Evolutionary conservation across 2,329 filamentous ascomycete species (phyloP), one percentile per base, ranked within the genome.

Genomic region (Graphiopsis chlorocephala): DNA sequence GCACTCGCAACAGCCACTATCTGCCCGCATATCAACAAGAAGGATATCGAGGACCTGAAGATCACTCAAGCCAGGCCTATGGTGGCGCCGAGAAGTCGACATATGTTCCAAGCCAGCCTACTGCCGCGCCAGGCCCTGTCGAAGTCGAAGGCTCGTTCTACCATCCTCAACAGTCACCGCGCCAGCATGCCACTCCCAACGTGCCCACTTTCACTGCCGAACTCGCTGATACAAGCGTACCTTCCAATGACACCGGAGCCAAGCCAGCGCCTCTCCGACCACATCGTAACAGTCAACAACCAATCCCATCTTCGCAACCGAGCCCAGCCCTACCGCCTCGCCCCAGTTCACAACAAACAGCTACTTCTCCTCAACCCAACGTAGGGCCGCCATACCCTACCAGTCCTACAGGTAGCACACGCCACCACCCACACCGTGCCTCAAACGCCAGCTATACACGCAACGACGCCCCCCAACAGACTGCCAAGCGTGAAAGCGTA

Each of bases 141-240:
- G 79, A 82, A 63, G 69, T 81, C 1, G 78, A 77, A 11, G 79
- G 79, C 62, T 78, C 79, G 42, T 79, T 74, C 68, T 77, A 77
- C 66, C 74, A 78, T 47, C 60, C 70, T 14, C 69, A 76, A 2
- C 74, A 75, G 28, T 67, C 68, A 11, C 73, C 72, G 33, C 68
- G 47, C 56, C 69, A 35, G 61, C 67, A 10, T 45, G 48, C 25
- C 62, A 67, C 45, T 59, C 64, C 48, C 50, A 68, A 47, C 20
- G 33, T 52, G 14, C 62, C 62, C 12, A 66, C 66, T 17, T 74
- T 74, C 64, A 65, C 67, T 23, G 69, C 72, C 5, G 73, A 75
- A 61, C 64, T 75, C 6, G 62, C 62, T 12, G 62, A 64, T 45
- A 64, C 62, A 4, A 64, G 62, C 29, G 33, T 64, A 7, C 61